A percentile compares a stretch with the other conserved stretches of the same genome.
Evolutionary conservation across 305 asterid species (phyloP).

Genomic region (Solanum hybrid): DNA sequence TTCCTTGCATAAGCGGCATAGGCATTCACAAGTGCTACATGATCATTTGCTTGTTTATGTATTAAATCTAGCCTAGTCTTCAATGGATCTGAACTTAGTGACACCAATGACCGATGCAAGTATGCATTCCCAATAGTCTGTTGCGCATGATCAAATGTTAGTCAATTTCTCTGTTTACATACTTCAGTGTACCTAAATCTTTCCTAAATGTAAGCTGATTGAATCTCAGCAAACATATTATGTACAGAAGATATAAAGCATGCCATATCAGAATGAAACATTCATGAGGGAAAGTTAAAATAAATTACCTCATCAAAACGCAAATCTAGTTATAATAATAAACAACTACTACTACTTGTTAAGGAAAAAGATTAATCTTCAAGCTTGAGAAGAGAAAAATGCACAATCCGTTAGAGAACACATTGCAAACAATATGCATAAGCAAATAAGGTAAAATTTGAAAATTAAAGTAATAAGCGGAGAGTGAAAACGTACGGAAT

Average conservation of each 20-base stretch:
- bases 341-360: background rate
- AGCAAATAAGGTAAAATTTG: background rate
- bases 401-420: background rate
- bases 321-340: background rate
- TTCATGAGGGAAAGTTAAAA: background rate
- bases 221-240: background rate
- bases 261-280: background rate
- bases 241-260: background rate
- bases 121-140: conserved; percentile 47
- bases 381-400: background rate
- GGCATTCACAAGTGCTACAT: conserved; percentile 55
- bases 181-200: background rate
- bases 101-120: conserved; percentile 43
- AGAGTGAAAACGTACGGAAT: conserved; percentile 36
- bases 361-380: background rate
- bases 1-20: conserved; percentile 63
- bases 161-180: background rate
- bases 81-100: conserved; percentile 52
- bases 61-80: conserved; percentile 54
- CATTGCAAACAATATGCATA: background rate
- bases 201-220: background rate
- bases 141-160: conserved; percentile 28
- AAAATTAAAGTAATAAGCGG: background rate
- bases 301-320: background rate
- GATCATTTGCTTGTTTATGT: conserved; percentile 55